phyloP scores from a whole-genome alignment of 75 land plant species.

The Ceratopteris richardii region DNA sequence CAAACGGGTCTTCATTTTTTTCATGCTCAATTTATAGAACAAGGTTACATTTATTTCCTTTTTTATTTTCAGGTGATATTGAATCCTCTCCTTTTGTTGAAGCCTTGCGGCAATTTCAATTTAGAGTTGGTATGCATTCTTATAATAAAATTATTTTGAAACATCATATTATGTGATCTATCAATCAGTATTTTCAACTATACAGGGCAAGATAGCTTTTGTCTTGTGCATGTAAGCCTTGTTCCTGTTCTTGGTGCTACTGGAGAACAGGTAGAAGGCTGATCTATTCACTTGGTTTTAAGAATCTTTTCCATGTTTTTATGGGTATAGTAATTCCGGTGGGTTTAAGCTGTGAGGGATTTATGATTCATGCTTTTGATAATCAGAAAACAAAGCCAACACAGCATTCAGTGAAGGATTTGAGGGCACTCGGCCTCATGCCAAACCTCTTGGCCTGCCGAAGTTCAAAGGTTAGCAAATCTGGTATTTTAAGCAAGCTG shows the following conservation, averaged over 20 bases:
- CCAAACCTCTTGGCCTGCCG: slow-evolving; percentile 87
- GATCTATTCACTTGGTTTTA: neutral
- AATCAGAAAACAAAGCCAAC: slow-evolving; percentile 96
- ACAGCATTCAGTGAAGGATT: slow-evolving; percentile 84
- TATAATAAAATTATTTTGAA: too few relatives aligned
- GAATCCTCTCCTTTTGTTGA: slow-evolving; percentile 97
- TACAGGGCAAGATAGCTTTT: slow-evolving; percentile 78
- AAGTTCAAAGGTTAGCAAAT: slow-evolving; percentile 61
- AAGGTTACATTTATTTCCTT: neutral
- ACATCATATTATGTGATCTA: too few relatives aligned
- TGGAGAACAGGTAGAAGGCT: slow-evolving; percentile 75
- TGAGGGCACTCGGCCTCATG: slow-evolving; percentile 78
- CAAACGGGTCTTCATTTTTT: neutral
- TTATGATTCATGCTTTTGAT: slow-evolving; percentile 1
- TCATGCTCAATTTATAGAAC: neutral
- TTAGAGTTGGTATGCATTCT: slow-evolving; percentile 64
- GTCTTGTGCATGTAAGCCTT: slow-evolving; percentile 91
- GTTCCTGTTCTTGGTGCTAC: slow-evolving; percentile 88
- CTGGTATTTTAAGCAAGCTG: too few relatives aligned
- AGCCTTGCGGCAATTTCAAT: slow-evolving; percentile 83
- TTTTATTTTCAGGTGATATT: slow-evolving; percentile 65
- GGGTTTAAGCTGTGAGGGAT: too few relatives aligned
- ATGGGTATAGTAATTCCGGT: too few relatives aligned
- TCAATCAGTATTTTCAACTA: neutral
- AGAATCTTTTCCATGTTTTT: too few relatives aligned